Evolutionary conservation across 345 rosid species (phyloP).

Genomic region (Excoecaria cochinchinensis): DNA sequence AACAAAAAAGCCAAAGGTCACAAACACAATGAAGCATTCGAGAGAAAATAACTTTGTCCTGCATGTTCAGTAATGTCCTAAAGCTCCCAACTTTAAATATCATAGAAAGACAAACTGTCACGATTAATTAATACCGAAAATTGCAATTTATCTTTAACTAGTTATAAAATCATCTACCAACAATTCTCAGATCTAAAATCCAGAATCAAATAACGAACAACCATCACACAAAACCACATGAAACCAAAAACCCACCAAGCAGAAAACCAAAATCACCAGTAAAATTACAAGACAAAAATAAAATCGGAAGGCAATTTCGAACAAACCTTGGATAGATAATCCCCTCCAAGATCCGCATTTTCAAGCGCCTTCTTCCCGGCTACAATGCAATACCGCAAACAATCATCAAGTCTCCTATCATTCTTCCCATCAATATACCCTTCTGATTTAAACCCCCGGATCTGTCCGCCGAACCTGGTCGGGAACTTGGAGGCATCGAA

Average conservation of each 20-base stretch:
- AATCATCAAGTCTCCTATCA: slow-evolving; percentile 91
- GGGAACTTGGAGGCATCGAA: slow-evolving; percentile 97
- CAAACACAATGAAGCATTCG: background rate
- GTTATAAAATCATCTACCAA: background rate
- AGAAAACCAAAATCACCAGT: background rate
- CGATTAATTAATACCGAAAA: background rate
- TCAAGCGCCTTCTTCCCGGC: slow-evolving; percentile 96
- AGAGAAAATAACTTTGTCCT: background rate
- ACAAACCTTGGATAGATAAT: slow-evolving; percentile 59
- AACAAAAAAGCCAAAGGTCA: slow-evolving; percentile 1
- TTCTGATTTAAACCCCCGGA: slow-evolving; percentile 74
- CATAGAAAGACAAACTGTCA: background rate
- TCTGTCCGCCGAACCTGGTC: slow-evolving; percentile 96
- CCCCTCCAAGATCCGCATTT: slow-evolving; percentile 84
- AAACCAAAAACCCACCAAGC: background rate
- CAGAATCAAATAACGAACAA: background rate
- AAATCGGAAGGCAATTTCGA: background rate
- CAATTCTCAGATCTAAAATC: background rate
- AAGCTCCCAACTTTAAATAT: background rate
- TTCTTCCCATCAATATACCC: slow-evolving; percentile 96
- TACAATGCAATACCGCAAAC: slow-evolving; percentile 95
- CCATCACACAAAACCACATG: background rate
- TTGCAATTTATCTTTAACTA: background rate
- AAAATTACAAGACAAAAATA: background rate
- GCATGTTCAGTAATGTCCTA: slow-evolving; percentile 4